A percentile compares a stretch with the other conserved stretches of the same genome.
Evolutionary conservation across 768 basidiomycete species (phyloP).

Genomic region (Xerocomellus chrysenteron): DNA sequence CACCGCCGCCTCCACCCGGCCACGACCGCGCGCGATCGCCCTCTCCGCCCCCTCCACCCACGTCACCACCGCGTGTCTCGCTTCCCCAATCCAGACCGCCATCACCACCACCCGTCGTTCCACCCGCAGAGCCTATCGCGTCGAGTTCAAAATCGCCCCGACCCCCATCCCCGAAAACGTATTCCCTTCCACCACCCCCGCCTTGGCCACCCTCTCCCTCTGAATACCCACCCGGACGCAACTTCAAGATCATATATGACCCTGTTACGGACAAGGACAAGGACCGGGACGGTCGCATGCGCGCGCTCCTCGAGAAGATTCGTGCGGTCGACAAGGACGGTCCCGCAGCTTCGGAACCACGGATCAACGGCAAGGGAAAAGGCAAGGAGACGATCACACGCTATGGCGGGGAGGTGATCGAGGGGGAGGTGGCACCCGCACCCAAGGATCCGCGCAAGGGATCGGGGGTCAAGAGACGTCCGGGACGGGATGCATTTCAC

Average conservation of each 20-base stretch:
- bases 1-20: constrained; percentile 11
- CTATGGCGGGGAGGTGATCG: constrained; percentile 55
- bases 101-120: constrained; percentile 22
- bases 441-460: constrained; percentile 57
- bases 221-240: constrained; percentile 46
- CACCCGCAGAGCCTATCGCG: constrained; percentile 32
- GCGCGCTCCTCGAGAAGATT: constrained; percentile 42
- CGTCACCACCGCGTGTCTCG: constrained; percentile 25
- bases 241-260: constrained; percentile 67
- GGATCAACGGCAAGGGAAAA: constrained; percentile 63
- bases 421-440: constrained; percentile 40
- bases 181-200: constrained; percentile 45
- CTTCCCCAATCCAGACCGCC: constrained; percentile 30
- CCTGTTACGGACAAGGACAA: constrained; percentile 52
- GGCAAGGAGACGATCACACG: constrained; percentile 58
- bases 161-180: constrained; percentile 29
- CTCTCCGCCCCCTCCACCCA: constrained; percentile 25
- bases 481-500: constrained; percentile 40
- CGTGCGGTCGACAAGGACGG: constrained; percentile 33
- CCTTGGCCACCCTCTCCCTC: constrained; percentile 56
- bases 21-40: constrained; percentile 22
- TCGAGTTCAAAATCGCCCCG: constrained; percentile 23
- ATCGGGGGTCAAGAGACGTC: constrained; percentile 34
- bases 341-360: constrained; percentile 26
- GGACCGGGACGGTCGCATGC: constrained; percentile 40